Conservation (phyloP, 192 early-diverging fungal species). For the Podila epigama region DNA sequence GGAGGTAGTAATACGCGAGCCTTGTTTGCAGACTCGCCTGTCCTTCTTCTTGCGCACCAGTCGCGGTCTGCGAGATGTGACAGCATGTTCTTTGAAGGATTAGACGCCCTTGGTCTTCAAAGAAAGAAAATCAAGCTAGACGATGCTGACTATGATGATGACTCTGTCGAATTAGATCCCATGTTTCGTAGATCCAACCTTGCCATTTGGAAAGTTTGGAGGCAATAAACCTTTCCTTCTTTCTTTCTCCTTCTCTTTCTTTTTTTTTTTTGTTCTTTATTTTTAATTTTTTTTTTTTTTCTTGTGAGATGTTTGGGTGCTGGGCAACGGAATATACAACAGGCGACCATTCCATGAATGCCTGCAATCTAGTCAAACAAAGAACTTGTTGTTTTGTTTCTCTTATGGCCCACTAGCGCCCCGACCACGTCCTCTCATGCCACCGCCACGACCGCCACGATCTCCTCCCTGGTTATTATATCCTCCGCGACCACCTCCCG, state of each 20-base stretch:
- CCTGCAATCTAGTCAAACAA: slow-evolving; percentile 4
- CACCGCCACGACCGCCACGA: slow-evolving; percentile 42
- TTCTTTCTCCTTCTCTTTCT: not conserved
- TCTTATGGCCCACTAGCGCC: slow-evolving; percentile 41
- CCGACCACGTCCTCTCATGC: slow-evolving; percentile 35
- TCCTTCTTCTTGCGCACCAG: slow-evolving; percentile 48
- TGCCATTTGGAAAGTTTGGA: slow-evolving; percentile 45
- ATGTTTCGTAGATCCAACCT: slow-evolving; percentile 24
- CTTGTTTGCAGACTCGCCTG: no score
- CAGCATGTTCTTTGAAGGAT: slow-evolving; percentile 31
- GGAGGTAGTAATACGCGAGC: not conserved
- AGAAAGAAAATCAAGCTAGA: slow-evolving; percentile 19
- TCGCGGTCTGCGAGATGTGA: slow-evolving; percentile 46
- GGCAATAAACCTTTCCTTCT: not conserved
- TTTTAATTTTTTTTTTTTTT: slow-evolving; percentile 10
- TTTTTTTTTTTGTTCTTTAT: slow-evolving; percentile 16
- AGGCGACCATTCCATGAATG: not conserved
- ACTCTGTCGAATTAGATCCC: slow-evolving; percentile 23
- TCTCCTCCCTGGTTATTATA: slow-evolving; percentile 21
- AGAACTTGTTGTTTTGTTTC: not conserved
- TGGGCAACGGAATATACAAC: not conserved
- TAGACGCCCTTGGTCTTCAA: slow-evolving; percentile 29
- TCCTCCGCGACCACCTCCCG: slow-evolving; percentile 52
- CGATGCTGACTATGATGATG: slow-evolving; percentile 7
- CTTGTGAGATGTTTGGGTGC: slow-evolving; percentile 7